A percentile compares a stretch with the other conserved stretches of the same genome.
These are phyloP conservation scores for Lachancea thermotolerans DNA, from an alignment of 805 yeast genomes.

Conservation along the genomic window DNA sequence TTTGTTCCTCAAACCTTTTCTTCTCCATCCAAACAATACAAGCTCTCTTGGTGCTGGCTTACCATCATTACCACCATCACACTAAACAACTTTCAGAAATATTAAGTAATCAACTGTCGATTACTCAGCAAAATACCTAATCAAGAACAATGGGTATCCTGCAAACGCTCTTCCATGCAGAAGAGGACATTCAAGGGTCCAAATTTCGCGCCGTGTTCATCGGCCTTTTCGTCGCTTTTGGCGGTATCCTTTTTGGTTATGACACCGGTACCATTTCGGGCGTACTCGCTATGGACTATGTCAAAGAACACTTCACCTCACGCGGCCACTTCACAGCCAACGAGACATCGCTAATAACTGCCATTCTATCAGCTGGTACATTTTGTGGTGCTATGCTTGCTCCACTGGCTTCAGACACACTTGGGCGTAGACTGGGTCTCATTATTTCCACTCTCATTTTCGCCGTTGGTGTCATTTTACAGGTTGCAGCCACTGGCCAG, in stretches of 20 bases:
- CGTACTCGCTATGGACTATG: conserved; percentile 58
- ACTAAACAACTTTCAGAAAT: neutral
- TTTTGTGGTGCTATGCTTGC: conserved; percentile 59
- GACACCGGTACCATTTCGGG: conserved; percentile 66
- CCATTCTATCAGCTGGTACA: conserved; percentile 68
- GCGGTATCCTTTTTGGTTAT: conserved; percentile 61
- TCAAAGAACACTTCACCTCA: conserved; percentile 38
- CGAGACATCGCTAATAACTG: conserved; percentile 57
- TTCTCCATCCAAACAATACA: too few relatives aligned
- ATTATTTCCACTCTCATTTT: conserved; percentile 40
- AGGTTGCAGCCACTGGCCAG: conserved; percentile 40
- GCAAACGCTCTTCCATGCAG: conserved; percentile 33
- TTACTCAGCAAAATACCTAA: neutral
- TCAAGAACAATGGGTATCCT: conserved; percentile 13
- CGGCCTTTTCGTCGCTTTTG: conserved; percentile 60
- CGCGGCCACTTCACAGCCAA: conserved; percentile 35
- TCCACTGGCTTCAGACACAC: conserved; percentile 48
- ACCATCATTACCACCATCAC: neutral
- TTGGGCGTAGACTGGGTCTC: conserved; percentile 50
- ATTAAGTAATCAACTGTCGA: neutral
- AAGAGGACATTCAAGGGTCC: conserved; percentile 44
- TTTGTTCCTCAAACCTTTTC: too few relatives aligned
- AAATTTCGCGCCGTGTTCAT: conserved; percentile 41
- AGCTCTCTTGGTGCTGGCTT: too few relatives aligned
- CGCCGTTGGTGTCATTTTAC: conserved; percentile 47